Conservation (phyloP, 805 yeast species). For the Spathaspora sp. region DNA sequence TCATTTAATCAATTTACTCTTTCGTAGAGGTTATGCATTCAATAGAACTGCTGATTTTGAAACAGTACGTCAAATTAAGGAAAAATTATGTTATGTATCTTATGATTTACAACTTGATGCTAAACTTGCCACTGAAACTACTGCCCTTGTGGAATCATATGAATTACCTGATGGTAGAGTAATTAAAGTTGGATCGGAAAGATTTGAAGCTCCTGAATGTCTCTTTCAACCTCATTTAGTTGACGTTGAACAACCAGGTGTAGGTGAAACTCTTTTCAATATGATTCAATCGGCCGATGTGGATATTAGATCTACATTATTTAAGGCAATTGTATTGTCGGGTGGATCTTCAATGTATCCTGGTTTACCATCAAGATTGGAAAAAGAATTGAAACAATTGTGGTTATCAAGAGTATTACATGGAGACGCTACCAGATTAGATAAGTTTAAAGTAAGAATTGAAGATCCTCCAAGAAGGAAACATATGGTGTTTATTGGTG, state of each 20-base stretch:
- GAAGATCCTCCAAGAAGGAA: constrained; percentile 99
- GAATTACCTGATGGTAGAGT: constrained; percentile 97
- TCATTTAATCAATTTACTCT: constrained; percentile 81
- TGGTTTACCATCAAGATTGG: constrained; percentile 92
- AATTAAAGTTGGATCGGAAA: constrained; percentile 89
- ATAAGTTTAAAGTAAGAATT: constrained; percentile 90
- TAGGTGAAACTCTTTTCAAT: constrained; percentile 88
- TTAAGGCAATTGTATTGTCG: constrained; percentile 87
- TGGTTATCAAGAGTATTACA: constrained; percentile 89
- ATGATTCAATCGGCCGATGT: constrained; percentile 94
- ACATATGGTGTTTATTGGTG: constrained; percentile 98
- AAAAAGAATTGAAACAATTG: constrained; percentile 92
- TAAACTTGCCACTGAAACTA: constrained; percentile 88
- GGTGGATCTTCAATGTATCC: constrained; percentile 99
- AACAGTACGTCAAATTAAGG: constrained; percentile 96
- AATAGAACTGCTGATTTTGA: constrained; percentile 98
- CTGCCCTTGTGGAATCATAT: constrained; percentile 84
- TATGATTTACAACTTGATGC: constrained; percentile 90
- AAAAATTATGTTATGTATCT: constrained; percentile 90
- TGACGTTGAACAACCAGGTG: constrained; percentile 95
- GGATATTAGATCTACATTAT: constrained; percentile 84
- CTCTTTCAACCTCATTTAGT: constrained; percentile 93
- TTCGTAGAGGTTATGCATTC: constrained; percentile 96
- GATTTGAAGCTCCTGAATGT: constrained; percentile 97
- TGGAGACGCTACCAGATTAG: constrained; percentile 82